Percentiles rank a stretch among this genome's conserved stretches.
Conservation (phyloP, 495 filamentous ascomycete species). For the Jackrogersella multiformis region DNA sequence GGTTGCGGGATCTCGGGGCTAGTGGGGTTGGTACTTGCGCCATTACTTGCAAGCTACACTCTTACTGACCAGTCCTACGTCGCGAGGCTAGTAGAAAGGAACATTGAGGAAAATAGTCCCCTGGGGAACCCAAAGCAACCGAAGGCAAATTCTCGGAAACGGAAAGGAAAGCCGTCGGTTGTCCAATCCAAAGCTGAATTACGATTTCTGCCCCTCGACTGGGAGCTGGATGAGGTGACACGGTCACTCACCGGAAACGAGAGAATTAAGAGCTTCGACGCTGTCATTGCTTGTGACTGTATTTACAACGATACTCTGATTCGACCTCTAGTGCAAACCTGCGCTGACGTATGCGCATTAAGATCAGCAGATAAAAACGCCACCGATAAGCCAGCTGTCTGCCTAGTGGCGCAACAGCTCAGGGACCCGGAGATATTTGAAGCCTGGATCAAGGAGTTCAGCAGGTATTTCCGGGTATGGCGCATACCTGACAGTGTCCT, state of each 20-base stretch:
- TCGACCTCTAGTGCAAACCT: slow-evolving; percentile 82
- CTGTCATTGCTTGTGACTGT: slow-evolving; percentile 84
- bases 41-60: slow-evolving; percentile 70
- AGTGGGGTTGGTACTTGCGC: slow-evolving; percentile 70
- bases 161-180: slow-evolving; percentile 32
- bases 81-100: slow-evolving; percentile 73
- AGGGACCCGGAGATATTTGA: slow-evolving; percentile 86
- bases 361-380: slow-evolving; percentile 44
- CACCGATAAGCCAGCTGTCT: slow-evolving; percentile 49
- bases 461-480: slow-evolving; percentile 74
- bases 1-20: slow-evolving; percentile 88
- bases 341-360: slow-evolving; percentile 77
- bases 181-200: slow-evolving; percentile 47
- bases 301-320: slow-evolving; percentile 90
- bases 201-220: slow-evolving; percentile 68
- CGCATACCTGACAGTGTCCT: slow-evolving; percentile 71
- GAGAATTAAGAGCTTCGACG: slow-evolving; percentile 59
- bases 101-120: slow-evolving; percentile 70
- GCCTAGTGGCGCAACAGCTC: slow-evolving; percentile 86
- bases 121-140: not conserved
- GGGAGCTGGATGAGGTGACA: slow-evolving; percentile 68
- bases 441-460: slow-evolving; percentile 75
- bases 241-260: slow-evolving; percentile 47
- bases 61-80: slow-evolving; percentile 93
- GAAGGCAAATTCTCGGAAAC: slow-evolving; percentile 27